Percentiles rank a stretch among this genome's conserved stretches.
Evolutionary conservation across 306 rosid genomes (phyloP).

Genomic region (Cicer chorassanicum): DNA sequence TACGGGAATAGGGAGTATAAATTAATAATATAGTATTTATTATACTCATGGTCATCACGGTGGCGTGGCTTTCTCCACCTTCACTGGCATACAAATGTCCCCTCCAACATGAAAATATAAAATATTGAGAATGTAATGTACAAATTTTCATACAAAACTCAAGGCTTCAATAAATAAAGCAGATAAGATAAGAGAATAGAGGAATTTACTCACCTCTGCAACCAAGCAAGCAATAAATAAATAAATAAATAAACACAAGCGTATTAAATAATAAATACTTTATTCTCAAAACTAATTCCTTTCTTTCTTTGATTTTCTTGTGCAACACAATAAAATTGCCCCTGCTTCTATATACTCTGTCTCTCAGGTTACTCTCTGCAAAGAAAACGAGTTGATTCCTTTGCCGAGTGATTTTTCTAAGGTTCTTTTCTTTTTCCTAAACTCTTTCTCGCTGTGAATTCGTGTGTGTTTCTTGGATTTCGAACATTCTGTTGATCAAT

Average conservation of each 20-base stretch:
- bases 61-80: neutral
- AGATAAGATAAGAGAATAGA: neutral
- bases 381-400: constrained; percentile 52
- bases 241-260: constrained; percentile 45
- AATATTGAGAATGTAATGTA: no score
- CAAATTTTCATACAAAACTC: neutral
- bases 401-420: constrained; percentile 42
- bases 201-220: constrained; percentile 44
- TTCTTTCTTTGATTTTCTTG: constrained; percentile 41
- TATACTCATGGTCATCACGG: neutral
- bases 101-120: no score
- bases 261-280: constrained; percentile 56
- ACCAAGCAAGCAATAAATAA: constrained; percentile 53
- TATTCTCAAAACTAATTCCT: constrained; percentile 49
- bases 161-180: neutral
- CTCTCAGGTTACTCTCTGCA: constrained; percentile 28
- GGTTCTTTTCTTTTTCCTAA: constrained; percentile 51
- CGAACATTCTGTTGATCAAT: constrained; percentile 12
- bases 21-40: no score
- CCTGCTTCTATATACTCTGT: constrained; percentile 26
- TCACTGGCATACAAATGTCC: neutral
- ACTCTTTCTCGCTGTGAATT: neutral
- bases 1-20: no score
- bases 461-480: constrained; percentile 39
- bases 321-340: constrained; percentile 32